Base-by-base conservation (phyloP, 148 eudicot species). In the Gaultheria prostrata region DNA sequence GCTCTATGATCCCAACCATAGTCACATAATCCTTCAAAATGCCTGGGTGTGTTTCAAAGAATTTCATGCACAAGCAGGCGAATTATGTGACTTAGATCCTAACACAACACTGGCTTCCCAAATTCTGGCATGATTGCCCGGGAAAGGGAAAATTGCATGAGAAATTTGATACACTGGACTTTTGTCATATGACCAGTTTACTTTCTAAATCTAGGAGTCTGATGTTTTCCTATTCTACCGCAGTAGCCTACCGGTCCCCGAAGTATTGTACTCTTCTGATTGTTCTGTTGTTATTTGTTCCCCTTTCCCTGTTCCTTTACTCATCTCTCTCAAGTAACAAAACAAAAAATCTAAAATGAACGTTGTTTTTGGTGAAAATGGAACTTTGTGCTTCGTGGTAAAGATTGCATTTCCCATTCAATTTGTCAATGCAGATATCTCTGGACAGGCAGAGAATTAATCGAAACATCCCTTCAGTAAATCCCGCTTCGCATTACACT, bases 391-490 rank as follows among this genome's bases (percentile, higher is more conserved):
- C 17, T 59, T 50, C 33, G 54, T 26, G 8, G 21, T n/a, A 80
- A 80, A 13, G 33, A 61, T 45, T 43, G n/a, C 35, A 21, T 83
- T 80, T 53, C 18, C 78, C 59, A 18, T 21, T 49, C 17, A 8
- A 67, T 13, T 39, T 54, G 33, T 76, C 56, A 56, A n/a, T 89
- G 88, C 93, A 93, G 97, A 89, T 93, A 74, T 86, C 94, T 39
- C 85, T 93, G 73, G 91, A 86, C 39, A 84, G 85, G 82, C 84
- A 78, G 82, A 78, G 72, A 83, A 50, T 63, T 63, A 10, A 59
- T 21, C 26, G 78, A 50, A 59, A 45, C 46, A 57, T 20, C 65
- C 69, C 76, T 70, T 63, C 71, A 6, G 45, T 54, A 46, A 77
- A 53, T 4, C 78, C 15, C 32, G 33, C 67, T 72, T 13, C 61